phyloP scores from a whole-genome alignment of 768 basidiomycete species.

The Termitomyces sp. region DNA sequence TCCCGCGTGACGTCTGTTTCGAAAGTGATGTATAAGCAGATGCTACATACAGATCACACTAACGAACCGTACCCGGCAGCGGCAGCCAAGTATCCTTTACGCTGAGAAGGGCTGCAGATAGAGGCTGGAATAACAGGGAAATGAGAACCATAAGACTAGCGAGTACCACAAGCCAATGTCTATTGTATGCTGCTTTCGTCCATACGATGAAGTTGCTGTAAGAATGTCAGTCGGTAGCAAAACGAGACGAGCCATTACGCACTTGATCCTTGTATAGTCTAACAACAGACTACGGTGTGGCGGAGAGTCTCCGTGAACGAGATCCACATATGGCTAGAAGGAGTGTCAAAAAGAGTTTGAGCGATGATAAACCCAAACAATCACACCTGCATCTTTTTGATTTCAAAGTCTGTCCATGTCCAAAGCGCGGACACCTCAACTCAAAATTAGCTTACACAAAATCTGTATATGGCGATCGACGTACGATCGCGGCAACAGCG shows the following conservation, averaged over 20 bases:
- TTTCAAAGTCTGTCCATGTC: slow-evolving; percentile 57
- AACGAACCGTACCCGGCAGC: slow-evolving; percentile 32
- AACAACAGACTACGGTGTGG: slow-evolving; percentile 49
- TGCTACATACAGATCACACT: not conserved
- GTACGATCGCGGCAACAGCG: slow-evolving; percentile 41
- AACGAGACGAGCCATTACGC: slow-evolving; percentile 7
- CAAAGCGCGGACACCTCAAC: slow-evolving; percentile 44
- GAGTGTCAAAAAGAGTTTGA: not conserved
- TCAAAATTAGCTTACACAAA: not conserved
- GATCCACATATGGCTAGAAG: slow-evolving; percentile 52
- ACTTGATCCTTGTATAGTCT: slow-evolving; percentile 56
- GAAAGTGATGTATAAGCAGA: not conserved
- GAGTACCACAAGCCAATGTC: slow-evolving; percentile 48
- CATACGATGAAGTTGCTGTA: slow-evolving; percentile 46
- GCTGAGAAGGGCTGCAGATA: slow-evolving; percentile 47
- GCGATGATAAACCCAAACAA: not conserved
- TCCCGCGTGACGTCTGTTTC: slow-evolving; percentile 33
- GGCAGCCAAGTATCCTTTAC: slow-evolving; percentile 44
- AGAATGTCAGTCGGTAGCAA: not conserved
- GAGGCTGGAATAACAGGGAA: slow-evolving; percentile 46
- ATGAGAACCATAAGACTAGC: slow-evolving; percentile 47
- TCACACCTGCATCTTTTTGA: slow-evolving; percentile 53
- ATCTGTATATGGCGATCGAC: slow-evolving; percentile 13
- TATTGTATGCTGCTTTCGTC: slow-evolving; percentile 41
- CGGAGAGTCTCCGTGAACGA: slow-evolving; percentile 52